A percentile compares a stretch with the other conserved stretches of the same genome.
Evolutionary conservation across 2,329 filamentous ascomycete species (phyloP).

Genomic region (Arthroderma sp.): DNA sequence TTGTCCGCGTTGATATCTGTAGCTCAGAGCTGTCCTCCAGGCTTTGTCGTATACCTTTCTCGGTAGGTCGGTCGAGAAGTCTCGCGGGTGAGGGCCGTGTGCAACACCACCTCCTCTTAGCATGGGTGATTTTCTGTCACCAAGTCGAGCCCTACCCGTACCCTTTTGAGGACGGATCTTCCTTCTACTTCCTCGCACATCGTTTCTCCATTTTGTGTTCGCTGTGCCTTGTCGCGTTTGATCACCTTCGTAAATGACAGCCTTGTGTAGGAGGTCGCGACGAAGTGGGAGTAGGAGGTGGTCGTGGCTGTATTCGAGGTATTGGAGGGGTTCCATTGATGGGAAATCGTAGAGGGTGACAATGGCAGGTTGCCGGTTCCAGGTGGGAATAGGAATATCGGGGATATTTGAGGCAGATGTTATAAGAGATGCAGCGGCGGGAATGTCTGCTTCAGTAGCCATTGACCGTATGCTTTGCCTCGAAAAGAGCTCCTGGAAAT

Average conservation of each 20-base stretch:
- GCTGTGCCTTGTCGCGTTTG: constrained; percentile 76
- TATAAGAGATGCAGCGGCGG: constrained; percentile 17
- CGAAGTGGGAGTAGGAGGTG: constrained; percentile 80
- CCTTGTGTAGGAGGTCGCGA: constrained; percentile 82
- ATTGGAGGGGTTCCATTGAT: constrained; percentile 65
- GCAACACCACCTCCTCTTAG: constrained; percentile 73
- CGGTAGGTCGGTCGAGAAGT: constrained; percentile 74
- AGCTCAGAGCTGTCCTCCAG: constrained; percentile 86
- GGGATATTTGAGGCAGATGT: constrained; percentile 4
- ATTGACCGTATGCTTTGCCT: constrained; percentile 23
- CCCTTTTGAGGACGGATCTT: constrained; percentile 87
- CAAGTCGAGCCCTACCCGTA: constrained; percentile 62
- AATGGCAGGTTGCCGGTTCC: constrained; percentile 48
- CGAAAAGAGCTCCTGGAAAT: constrained; percentile 10
- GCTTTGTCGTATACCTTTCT: constrained; percentile 90
- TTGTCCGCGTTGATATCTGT: constrained; percentile 78
- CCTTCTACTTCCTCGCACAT: constrained; percentile 68
- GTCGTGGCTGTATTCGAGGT: constrained; percentile 64
- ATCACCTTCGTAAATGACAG: constrained; percentile 87
- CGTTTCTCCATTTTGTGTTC: constrained; percentile 63
- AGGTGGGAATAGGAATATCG: constrained; percentile 15
- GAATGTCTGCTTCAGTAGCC: constrained; percentile 34
- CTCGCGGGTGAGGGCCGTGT: constrained; percentile 80
- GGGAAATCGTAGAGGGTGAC: constrained; percentile 87
- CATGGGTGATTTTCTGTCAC: constrained; percentile 69